Conservation (phyloP, 163 green algal species). For the Chlamydomonas reinhardtii region DNA sequence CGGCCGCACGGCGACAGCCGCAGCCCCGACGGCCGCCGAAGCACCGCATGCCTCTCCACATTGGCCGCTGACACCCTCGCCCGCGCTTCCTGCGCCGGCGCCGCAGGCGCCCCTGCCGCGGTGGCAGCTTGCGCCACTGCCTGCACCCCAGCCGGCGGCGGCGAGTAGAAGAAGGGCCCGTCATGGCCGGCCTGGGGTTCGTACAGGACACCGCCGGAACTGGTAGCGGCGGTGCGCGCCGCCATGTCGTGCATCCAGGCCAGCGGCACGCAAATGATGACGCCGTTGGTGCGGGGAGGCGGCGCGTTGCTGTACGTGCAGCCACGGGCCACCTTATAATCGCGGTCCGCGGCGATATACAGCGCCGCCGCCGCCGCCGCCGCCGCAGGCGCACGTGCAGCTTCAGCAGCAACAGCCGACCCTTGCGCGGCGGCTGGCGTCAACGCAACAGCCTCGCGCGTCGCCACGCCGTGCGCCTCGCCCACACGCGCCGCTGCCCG, state of each 20-base stretch:
- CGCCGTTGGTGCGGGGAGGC: not conserved
- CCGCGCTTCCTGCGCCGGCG: no score
- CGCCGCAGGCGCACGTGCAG: no score
- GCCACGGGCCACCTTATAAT: not conserved
- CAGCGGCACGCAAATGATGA: slow-evolving; percentile 29
- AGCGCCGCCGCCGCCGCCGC: not conserved
- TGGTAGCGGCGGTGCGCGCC: not conserved
- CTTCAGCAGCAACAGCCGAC: no score
- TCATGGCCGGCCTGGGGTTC: no score
- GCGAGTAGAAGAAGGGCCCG: not conserved
- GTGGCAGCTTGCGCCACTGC: not conserved
- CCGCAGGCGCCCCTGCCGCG: no score
- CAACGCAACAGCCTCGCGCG: no score
- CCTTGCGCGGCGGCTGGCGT: no score
- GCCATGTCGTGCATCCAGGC: not conserved
- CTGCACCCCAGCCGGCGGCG: not conserved
- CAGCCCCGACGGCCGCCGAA: slow-evolving; percentile 29
- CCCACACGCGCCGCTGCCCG: no score
- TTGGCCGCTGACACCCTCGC: not conserved
- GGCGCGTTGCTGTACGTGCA: not conserved
- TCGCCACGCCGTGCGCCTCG: no score
- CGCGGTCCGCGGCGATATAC: slow-evolving; percentile 5
- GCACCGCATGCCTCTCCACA: not conserved
- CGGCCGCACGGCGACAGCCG: slow-evolving; percentile 6
- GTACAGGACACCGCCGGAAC: no score